Evolutionary conservation across 2,329 filamentous ascomycete genomes (phyloP).

Genomic region (Colletotrichum lupini): DNA sequence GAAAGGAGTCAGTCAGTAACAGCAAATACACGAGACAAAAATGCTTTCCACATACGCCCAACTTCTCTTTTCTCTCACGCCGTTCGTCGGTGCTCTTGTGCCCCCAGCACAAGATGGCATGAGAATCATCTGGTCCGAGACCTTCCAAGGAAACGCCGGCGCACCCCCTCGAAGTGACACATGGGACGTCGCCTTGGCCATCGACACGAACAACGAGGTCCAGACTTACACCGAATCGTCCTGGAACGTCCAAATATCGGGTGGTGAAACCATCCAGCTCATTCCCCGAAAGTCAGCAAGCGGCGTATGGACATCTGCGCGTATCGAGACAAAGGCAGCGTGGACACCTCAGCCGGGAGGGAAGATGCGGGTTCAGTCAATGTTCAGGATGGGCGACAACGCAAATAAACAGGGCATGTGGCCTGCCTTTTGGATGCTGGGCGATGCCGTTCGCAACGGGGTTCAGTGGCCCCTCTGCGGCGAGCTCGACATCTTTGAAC

Average conservation of each 20-base stretch:
- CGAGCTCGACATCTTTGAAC: constrained; percentile 69
- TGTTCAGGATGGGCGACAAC: constrained; percentile 59
- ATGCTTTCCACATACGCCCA: background rate
- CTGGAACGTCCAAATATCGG: constrained; percentile 62
- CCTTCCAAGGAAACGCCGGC: constrained; percentile 54
- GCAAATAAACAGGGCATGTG: constrained; percentile 63
- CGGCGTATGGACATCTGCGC: constrained; percentile 63
- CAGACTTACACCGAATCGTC: constrained; percentile 60
- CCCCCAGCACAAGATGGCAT: constrained; percentile 54
- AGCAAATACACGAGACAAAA: background rate
- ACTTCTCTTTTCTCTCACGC: constrained; percentile 34
- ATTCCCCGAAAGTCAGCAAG: constrained; percentile 55
- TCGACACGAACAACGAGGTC: constrained; percentile 63
- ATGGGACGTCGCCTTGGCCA: constrained; percentile 56
- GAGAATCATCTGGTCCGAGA: constrained; percentile 57
- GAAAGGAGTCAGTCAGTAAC: background rate
- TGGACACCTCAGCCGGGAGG: constrained; percentile 59
- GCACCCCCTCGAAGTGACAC: constrained; percentile 47
- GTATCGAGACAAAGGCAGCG: constrained; percentile 61
- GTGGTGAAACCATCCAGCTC: constrained; percentile 61
- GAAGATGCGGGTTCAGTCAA: constrained; percentile 58
- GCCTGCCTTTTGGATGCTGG: constrained; percentile 70
- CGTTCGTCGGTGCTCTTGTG: constrained; percentile 47
- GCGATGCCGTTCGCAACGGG: constrained; percentile 59
- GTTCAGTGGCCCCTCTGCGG: constrained; percentile 63